Conservation (phyloP, 495 filamentous ascomycete genomes). For the Tuber melanosporum region DNA sequence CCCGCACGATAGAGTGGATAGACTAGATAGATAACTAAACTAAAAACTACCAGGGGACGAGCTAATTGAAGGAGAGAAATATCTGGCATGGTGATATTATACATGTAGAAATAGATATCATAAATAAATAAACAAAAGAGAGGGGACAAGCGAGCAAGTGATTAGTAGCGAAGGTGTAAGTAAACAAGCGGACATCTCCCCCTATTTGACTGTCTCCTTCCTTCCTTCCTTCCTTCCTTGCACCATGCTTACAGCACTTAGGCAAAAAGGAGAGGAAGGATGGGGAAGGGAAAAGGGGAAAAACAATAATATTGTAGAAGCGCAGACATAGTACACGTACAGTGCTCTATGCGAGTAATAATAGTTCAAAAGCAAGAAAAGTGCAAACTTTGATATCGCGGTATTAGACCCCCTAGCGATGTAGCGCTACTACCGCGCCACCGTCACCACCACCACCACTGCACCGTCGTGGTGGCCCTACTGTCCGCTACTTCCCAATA, state of each 20-base stretch:
- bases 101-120: neutral
- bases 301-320: neutral
- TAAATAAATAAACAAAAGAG: neutral
- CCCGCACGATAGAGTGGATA: neutral
- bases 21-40: neutral
- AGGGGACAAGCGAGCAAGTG: neutral
- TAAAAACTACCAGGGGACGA: neutral
- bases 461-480: neutral
- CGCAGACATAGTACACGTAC: neutral
- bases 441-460: neutral
- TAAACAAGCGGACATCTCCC: neutral
- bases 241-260: neutral
- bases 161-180: constrained; percentile 9
- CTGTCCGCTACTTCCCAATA: neutral
- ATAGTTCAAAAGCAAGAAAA: neutral
- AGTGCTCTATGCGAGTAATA: neutral
- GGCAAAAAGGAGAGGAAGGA: neutral
- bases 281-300: neutral
- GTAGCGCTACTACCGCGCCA: neutral
- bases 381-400: neutral
- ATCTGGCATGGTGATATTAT: neutral
- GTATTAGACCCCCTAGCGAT: neutral
- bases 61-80: neutral
- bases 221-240: neutral
- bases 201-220: neutral